Evolutionary conservation across 306 rosid genomes (phyloP).

Genomic region (Cicer yamashitae): DNA sequence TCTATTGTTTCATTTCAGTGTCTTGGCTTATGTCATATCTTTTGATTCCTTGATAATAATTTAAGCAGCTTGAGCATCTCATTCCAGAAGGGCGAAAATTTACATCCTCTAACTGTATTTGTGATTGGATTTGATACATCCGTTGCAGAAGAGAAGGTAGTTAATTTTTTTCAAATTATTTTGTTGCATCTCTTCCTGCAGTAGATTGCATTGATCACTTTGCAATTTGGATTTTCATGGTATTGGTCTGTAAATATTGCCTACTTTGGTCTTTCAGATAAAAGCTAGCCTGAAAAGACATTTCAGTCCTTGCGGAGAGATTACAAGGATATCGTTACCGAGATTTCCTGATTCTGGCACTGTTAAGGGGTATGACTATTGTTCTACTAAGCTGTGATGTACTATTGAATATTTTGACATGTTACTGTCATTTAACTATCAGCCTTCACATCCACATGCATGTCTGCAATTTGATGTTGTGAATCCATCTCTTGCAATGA

Average conservation of each 20-base stretch:
- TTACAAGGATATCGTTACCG: slow-evolving; percentile 66
- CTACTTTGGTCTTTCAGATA: slow-evolving; percentile 51
- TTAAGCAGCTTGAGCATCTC: slow-evolving; percentile 54
- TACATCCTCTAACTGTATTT: slow-evolving; percentile 21
- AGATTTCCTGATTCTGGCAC: slow-evolving; percentile 54
- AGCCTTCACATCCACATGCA: neutral
- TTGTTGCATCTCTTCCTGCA: slow-evolving; percentile 5
- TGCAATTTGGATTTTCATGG: slow-evolving; percentile 1
- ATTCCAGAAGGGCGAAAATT: slow-evolving; percentile 57
- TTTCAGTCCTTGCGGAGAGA: slow-evolving; percentile 74
- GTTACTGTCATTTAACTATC: slow-evolving; percentile 6
- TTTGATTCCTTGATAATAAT: neutral
- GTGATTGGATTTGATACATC: slow-evolving; percentile 26
- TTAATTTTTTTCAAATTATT: neutral
- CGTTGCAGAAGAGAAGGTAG: slow-evolving; percentile 29
- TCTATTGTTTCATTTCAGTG: slow-evolving; percentile 2
- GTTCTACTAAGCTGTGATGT: slow-evolving; percentile 1
- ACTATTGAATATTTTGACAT: slow-evolving; percentile 9
- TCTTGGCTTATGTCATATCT: neutral
- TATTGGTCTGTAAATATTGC: neutral
- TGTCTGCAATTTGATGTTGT: neutral
- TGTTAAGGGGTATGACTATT: slow-evolving; percentile 63
- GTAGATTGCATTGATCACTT: neutral
- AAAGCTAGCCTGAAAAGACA: slow-evolving; percentile 57
- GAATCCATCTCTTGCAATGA: neutral